A percentile compares a stretch with the other conserved stretches of the same genome.
Conservation (phyloP, 352 stramenopile genomes). For the Thraustochytrium striatum region DNA sequence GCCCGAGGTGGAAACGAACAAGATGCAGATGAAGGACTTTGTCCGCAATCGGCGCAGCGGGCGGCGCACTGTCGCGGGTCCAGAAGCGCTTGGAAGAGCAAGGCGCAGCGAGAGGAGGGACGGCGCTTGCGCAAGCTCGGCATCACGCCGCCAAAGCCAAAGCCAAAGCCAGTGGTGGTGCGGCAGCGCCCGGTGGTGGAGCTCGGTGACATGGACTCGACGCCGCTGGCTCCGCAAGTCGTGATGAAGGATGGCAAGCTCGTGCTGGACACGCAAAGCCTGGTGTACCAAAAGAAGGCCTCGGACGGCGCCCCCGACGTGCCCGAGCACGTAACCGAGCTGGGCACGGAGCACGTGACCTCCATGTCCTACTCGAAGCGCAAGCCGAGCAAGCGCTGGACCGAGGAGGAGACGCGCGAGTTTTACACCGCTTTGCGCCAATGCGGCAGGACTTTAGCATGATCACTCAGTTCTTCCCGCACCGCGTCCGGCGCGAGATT, state of each 20-base stretch:
- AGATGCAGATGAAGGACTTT: conserved; percentile 39
- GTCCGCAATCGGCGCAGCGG: neutral
- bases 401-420: conserved; percentile 44
- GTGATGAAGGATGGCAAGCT: conserved; percentile 34
- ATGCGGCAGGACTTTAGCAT: conserved; percentile 50
- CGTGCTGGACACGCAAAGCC: neutral
- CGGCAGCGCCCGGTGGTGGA: neutral
- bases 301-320: neutral
- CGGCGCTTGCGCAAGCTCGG: conserved; percentile 2
- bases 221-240: conserved; percentile 1
- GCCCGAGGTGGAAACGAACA: too few species aligned
- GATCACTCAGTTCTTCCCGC: conserved; percentile 46
- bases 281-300: conserved; percentile 17
- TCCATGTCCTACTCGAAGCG: conserved; percentile 46
- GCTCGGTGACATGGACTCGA: neutral
- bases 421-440: conserved; percentile 50
- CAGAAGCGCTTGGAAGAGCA: neutral
- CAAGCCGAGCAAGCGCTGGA: conserved; percentile 30
- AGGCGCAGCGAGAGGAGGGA: conserved; percentile 1
- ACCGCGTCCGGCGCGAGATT: conserved; percentile 42
- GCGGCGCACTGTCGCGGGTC: neutral
- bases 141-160: neutral
- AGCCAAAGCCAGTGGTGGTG: neutral
- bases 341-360: neutral
- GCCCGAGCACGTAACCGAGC: conserved; percentile 42